Evolutionary conservation across 257 asterid genomes (phyloP).

Genomic region (Fraxinus excelsior): DNA sequence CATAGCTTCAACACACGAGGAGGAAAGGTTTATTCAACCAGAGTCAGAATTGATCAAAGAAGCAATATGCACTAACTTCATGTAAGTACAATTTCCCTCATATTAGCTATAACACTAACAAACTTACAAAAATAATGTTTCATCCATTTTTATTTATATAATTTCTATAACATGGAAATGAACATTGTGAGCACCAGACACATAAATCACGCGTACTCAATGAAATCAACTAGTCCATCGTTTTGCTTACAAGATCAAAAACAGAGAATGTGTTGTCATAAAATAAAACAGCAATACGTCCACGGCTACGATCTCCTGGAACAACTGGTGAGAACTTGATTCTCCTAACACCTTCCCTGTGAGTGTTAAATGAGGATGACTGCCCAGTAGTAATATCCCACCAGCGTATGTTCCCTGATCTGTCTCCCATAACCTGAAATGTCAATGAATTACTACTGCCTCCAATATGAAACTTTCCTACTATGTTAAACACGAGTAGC

Average conservation of each 20-base stretch:
- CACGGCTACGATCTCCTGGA: constrained; percentile 95
- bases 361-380: constrained; percentile 95
- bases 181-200: background rate
- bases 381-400: constrained; percentile 99
- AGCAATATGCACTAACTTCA: background rate
- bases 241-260: constrained; percentile 87
- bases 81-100: background rate
- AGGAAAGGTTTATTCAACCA: constrained; percentile 14
- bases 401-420: constrained; percentile 97
- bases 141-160: background rate
- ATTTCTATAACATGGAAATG: background rate
- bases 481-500: constrained; percentile 20
- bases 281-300: constrained; percentile 89
- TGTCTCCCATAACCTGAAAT: constrained; percentile 95
- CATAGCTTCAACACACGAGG: background rate
- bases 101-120: constrained; percentile 18
- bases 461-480: constrained; percentile 30
- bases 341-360: constrained; percentile 95
- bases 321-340: constrained; percentile 98
- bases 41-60: constrained; percentile 11
- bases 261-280: constrained; percentile 92
- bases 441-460: constrained; percentile 29
- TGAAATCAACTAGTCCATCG: constrained; percentile 27
- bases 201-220: background rate
- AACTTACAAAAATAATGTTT: background rate